Conservation (phyloP, 2,329 filamentous ascomycete species). For the Sordariomycetes sp. region DNA sequence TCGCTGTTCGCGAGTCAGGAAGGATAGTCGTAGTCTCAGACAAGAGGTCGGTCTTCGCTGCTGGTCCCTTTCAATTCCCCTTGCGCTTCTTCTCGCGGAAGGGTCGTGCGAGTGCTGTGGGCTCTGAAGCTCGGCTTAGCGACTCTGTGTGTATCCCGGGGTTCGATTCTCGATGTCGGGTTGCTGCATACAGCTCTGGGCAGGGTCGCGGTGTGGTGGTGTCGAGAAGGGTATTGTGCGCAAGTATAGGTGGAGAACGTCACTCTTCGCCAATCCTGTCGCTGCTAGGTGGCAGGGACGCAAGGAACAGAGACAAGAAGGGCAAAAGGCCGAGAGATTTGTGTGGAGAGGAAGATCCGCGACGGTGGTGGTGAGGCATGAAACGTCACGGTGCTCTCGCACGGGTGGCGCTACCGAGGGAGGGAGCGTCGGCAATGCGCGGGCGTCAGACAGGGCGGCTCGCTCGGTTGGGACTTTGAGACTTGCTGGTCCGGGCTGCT, state of each 20-base stretch:
- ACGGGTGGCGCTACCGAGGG: conserved; percentile 11
- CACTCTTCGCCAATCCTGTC: not conserved
- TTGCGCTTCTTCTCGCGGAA: not conserved
- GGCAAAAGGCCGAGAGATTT: conserved; percentile 3
- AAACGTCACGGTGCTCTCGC: conserved; percentile 14
- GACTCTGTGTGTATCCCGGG: not conserved
- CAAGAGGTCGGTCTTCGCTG: not conserved
- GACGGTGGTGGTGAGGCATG: conserved; percentile 15
- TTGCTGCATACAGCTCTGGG: not conserved
- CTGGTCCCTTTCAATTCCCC: not conserved
- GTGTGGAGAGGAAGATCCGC: conserved; percentile 11
- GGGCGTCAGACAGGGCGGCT: not conserved
- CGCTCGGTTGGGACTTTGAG: not conserved
- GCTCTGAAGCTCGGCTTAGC: not conserved
- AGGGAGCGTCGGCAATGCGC: not conserved
- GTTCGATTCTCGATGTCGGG: not conserved
- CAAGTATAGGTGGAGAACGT: not conserved
- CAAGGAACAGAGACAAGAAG: not conserved
- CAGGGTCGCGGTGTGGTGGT: not conserved
- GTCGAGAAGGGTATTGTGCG: not conserved
- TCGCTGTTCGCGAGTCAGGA: not conserved
- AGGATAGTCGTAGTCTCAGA: not conserved
- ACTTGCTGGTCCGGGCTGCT: not conserved
- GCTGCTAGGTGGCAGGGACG: not conserved
- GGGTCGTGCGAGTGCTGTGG: not conserved